Evolutionary conservation across 169 alveolate genomes (phyloP), one percentile per base, ranked within the genome.

Genomic region (Cyclospora cayetanensis): DNA sequence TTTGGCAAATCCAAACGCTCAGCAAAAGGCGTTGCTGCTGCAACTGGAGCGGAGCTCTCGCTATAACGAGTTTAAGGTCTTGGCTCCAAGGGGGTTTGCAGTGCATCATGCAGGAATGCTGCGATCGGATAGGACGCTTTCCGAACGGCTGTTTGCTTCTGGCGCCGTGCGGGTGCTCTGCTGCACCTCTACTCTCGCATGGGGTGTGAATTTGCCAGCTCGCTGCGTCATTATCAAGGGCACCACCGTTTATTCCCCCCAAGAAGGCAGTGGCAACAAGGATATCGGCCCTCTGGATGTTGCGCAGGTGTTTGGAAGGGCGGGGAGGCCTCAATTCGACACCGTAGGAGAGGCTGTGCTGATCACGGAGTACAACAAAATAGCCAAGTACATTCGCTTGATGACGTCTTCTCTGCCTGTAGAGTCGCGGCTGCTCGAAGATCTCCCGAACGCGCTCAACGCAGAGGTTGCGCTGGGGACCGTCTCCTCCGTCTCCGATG

Each of bases 121-220:
- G 39, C 95, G 99, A 77, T 93, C 97, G 31, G 99, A 99, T 93
- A 94, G 99, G 43, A 92, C 95, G 53, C 92, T 97, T 25, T 98
- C 98, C 0, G 99, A 98, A 94, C 98, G 97, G 72, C 95, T 99
- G 76, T 99, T 99, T 93, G 95, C 98, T 35, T 98, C 97, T 55
- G 98, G 98, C 25, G 99, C 96, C 76, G 93, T 99, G 25, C 96
- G 97, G 91, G 99, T 99, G 31, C 94, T 99, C 42, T 99, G 98
- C 79, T 97, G 99, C n/a, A 99, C 99, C 0, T 99, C 99, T 5
- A 99, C 99, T 20, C 94, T 99, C 84, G 99, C 99, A 9, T 99
- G 99, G 99, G 99, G 99, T 0, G 99, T 99, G 7, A 99, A 99
- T 94, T 94, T 99, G 76, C 99, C 99, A 11, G 99, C 99, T 1